Evolutionary conservation across 2,329 filamentous ascomycete species (phyloP).

Genomic region (Thelonectria olida): DNA sequence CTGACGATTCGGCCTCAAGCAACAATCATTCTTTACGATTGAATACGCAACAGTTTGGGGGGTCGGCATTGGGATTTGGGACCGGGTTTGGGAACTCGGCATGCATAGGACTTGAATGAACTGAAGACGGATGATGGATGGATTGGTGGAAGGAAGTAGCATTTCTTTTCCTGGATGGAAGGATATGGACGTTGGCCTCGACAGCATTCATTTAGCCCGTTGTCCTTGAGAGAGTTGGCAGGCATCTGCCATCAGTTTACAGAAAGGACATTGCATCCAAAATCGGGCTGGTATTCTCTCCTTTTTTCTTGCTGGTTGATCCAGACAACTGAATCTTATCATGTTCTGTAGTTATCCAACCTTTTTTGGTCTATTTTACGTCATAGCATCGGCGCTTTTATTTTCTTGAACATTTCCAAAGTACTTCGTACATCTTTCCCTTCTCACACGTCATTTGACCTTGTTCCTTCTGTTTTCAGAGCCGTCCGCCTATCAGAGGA

Average conservation of each 20-base stretch:
- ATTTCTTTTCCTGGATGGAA: slow-evolving; percentile 1
- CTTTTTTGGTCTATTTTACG: background rate
- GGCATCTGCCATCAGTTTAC: background rate
- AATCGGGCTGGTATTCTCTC: background rate
- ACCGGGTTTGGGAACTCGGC: slow-evolving; percentile 10
- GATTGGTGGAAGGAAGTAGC: background rate
- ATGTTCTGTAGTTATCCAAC: too few relatives aligned
- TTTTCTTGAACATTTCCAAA: background rate
- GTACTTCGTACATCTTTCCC: background rate
- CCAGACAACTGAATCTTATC: too few relatives aligned
- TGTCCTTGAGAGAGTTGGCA: slow-evolving; percentile 18
- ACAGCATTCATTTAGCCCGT: background rate
- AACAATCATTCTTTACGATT: slow-evolving; percentile 23
- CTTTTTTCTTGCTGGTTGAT: background rate
- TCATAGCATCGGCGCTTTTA: background rate
- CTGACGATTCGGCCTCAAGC: slow-evolving; percentile 9
- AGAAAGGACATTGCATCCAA: background rate
- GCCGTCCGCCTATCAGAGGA: background rate
- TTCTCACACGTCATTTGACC: background rate
- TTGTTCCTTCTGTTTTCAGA: background rate
- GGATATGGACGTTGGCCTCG: background rate
- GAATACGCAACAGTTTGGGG: slow-evolving; percentile 21
- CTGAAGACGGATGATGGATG: slow-evolving; percentile 2
- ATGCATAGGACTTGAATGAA: slow-evolving; percentile 10
- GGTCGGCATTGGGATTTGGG: background rate